phyloP scores from a whole-genome alignment of 148 eudicot genomes.

The Agrostemma githago region DNA sequence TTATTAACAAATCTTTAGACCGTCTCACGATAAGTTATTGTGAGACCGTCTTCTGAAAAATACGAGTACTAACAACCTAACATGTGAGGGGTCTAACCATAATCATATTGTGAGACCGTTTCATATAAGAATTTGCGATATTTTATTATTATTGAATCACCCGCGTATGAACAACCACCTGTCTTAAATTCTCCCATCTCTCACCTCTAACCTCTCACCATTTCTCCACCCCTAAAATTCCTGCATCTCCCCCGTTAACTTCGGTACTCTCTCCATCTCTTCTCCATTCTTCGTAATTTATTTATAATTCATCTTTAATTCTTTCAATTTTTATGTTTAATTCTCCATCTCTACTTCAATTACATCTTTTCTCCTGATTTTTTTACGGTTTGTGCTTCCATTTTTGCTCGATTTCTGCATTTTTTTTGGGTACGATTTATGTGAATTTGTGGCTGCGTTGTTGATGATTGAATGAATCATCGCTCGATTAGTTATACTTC shows the following conservation, averaged over 20 bases:
- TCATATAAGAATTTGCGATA: too few species aligned
- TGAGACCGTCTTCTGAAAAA: too few species aligned
- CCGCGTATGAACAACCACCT: too few species aligned
- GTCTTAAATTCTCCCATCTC: not conserved
- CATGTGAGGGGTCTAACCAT: too few species aligned
- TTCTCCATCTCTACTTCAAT: not conserved
- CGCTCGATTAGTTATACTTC: too few species aligned
- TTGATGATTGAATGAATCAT: too few species aligned
- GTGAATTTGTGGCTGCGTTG: too few species aligned
- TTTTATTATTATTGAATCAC: too few species aligned
- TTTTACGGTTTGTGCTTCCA: constrained; percentile 5
- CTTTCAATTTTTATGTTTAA: not conserved
- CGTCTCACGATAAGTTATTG: too few species aligned
- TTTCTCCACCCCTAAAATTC: not conserved
- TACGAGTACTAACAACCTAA: too few species aligned
- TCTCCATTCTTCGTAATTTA: not conserved
- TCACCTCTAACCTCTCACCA: not conserved
- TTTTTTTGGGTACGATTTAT: not conserved
- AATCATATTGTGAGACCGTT: too few species aligned
- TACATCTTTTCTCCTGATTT: not conserved
- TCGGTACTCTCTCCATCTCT: constrained; percentile 20
- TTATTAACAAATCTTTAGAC: too few species aligned
- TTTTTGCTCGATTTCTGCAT: not conserved
- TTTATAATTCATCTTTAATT: not conserved
- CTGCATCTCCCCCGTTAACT: not conserved